Evolutionary conservation across 257 asterid genomes (phyloP).

Genomic region (Fraxinus quadrangulata): DNA sequence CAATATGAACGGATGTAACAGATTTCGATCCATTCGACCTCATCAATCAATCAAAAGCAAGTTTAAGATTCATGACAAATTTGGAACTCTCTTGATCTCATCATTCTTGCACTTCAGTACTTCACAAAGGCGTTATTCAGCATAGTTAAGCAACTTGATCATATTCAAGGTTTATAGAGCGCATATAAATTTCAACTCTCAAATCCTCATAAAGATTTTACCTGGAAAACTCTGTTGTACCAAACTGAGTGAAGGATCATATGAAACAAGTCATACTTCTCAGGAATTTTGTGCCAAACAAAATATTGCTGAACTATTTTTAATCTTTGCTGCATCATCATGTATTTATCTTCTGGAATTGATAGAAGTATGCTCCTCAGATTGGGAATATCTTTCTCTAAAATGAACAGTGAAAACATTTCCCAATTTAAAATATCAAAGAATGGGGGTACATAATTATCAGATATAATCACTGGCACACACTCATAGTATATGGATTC

Average conservation of each 20-base stretch:
- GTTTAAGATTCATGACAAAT: background rate
- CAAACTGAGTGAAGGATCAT: conserved; percentile 75
- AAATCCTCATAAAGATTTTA: background rate
- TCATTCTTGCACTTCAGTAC: background rate
- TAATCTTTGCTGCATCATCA: conserved; percentile 45
- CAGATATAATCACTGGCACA: conserved; percentile 65
- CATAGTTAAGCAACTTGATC: background rate
- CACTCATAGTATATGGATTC: conserved; percentile 62
- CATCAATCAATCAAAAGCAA: background rate
- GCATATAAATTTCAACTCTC: background rate
- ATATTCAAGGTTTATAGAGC: background rate
- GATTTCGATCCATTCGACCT: background rate
- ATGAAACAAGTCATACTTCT: conserved; percentile 61
- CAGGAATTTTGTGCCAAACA: conserved; percentile 59
- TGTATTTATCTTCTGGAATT: conserved; percentile 49
- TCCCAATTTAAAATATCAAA: conserved; percentile 63
- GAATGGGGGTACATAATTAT: conserved; percentile 62
- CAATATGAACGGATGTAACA: background rate
- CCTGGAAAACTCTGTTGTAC: conserved; percentile 56
- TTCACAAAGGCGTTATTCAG: background rate
- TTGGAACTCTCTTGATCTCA: background rate
- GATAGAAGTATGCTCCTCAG: conserved; percentile 59
- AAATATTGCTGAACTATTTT: conserved; percentile 45
- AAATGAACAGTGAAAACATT: conserved; percentile 50
- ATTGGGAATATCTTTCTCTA: conserved; percentile 55